Percentiles rank a stretch among this genome's conserved stretches.
phyloP scores from a whole-genome alignment of 2,329 filamentous ascomycete genomes.

The Trichophyton equinum region DNA sequence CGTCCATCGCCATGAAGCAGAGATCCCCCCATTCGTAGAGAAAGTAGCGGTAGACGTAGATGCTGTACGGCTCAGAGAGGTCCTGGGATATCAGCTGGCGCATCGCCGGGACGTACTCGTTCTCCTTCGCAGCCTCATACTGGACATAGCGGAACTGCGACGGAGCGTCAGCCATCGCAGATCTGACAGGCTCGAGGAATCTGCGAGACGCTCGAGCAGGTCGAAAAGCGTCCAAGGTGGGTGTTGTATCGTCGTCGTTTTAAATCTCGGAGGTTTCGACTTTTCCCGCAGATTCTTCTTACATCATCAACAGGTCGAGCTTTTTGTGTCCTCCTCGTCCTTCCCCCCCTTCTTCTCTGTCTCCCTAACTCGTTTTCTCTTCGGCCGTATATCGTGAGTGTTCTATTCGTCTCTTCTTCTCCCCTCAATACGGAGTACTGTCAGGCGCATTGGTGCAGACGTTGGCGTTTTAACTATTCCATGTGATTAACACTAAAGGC shows the following conservation, averaged over 20 bases:
- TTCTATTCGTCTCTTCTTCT: background rate
- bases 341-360: background rate
- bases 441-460: background rate
- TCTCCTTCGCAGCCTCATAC: conserved; percentile 48
- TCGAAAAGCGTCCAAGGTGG: background rate
- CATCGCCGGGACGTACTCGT: conserved; percentile 67
- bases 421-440: background rate
- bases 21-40: conserved; percentile 94
- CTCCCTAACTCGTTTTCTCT: background rate
- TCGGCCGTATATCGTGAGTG: background rate
- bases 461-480: background rate
- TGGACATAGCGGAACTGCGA: conserved; percentile 41
- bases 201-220: background rate
- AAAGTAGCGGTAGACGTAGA: conserved; percentile 98
- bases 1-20: conserved; percentile 67
- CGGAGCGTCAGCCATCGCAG: conserved; percentile 4
- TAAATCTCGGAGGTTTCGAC: background rate
- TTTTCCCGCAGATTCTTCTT: background rate
- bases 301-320: conserved; percentile 1
- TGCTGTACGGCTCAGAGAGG: conserved; percentile 94
- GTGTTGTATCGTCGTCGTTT: background rate
- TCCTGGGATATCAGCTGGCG: conserved; percentile 89
- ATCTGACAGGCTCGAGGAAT: background rate
- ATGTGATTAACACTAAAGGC: background rate
- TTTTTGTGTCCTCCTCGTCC: background rate